Evolutionary conservation across 257 asterid species (phyloP), one percentile per base, ranked within the genome.

Genomic region (Fraxinus cuspidata): DNA sequence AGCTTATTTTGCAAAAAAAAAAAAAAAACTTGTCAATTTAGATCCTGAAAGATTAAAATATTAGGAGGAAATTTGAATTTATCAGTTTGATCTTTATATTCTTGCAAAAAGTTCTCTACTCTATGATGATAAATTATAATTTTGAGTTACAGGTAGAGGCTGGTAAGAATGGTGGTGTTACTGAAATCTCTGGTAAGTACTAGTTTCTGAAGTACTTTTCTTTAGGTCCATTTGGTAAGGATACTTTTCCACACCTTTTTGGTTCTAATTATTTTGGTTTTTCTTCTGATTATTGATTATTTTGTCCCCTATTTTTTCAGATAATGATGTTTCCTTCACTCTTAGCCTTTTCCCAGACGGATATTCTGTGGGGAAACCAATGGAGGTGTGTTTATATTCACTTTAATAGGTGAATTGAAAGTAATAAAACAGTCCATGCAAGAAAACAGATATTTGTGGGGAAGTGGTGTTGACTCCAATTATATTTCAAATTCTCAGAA

Each of bases 261-360:
- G 65, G 56, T 15, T 11, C 12, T 28, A 16, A 42, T 29, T 72
- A 19, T 71, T 7, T n/a, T 16, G 15, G 12, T 8, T 78, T 72
- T 65, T 68, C 34, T 21, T 12, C 72, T 34, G 72, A 64, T 72
- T 47, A 49, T 69, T 34, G 37, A 42, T 51, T 64, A 31, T 68
- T 16, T 44, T 35, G 9, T 10, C 81, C 66, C 19, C 40, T 63
- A 10, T 58, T 81, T 80, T 79, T 74, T 64, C 90, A 90, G 99
- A 89, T 81, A 83, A 76, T 74, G 97, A 91, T 79, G 91, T 88
- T 69, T 96, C 99, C 29, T 93, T 96, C 84, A 77, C 91, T 28
- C 81, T 96, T 66, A 86, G 79, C 85, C 99, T 96, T 74, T 96
- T 85, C 78, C 94, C 85, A 2, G 92, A 93, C 78, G 99, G 99